phyloP scores from a whole-genome alignment of 164 flowering plant species.

The Vitis riparia region DNA sequence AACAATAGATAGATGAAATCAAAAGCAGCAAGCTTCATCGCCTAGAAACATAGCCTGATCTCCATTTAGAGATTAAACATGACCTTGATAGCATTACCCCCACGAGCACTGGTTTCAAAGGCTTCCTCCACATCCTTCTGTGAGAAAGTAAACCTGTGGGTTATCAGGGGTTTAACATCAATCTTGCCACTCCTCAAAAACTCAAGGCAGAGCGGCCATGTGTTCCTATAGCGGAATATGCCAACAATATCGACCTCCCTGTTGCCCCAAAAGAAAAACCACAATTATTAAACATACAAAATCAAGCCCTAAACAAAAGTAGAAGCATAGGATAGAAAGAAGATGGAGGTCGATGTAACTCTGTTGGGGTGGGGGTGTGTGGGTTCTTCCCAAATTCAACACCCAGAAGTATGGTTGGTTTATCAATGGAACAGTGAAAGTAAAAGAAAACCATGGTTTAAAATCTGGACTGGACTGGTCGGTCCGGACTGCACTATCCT shows the following conservation, averaged over 20 bases:
- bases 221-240: slow-evolving; percentile 77
- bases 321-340: too few relatives aligned
- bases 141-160: slow-evolving; percentile 80
- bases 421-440: too few relatives aligned
- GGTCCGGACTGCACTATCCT: too few relatives aligned
- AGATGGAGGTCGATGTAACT: too few relatives aligned
- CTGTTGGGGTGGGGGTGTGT: too few relatives aligned
- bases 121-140: slow-evolving; percentile 76
- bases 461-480: too few relatives aligned
- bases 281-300: not conserved
- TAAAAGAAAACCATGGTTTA: too few relatives aligned
- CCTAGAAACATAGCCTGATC: not conserved
- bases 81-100: slow-evolving; percentile 80
- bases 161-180: slow-evolving; percentile 81
- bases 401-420: too few relatives aligned
- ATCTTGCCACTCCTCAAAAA: slow-evolving; percentile 72
- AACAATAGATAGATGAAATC: too few relatives aligned
- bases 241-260: slow-evolving; percentile 83
- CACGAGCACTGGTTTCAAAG: slow-evolving; percentile 80
- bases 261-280: not conserved
- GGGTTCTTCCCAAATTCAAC: too few relatives aligned
- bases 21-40: not conserved
- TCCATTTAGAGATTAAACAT: slow-evolving; percentile 66
- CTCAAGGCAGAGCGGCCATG: slow-evolving; percentile 83
- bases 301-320: too few relatives aligned